phyloP scores from a whole-genome alignment of 2,329 filamentous ascomycete species.

The Samsoniella hepiali region DNA sequence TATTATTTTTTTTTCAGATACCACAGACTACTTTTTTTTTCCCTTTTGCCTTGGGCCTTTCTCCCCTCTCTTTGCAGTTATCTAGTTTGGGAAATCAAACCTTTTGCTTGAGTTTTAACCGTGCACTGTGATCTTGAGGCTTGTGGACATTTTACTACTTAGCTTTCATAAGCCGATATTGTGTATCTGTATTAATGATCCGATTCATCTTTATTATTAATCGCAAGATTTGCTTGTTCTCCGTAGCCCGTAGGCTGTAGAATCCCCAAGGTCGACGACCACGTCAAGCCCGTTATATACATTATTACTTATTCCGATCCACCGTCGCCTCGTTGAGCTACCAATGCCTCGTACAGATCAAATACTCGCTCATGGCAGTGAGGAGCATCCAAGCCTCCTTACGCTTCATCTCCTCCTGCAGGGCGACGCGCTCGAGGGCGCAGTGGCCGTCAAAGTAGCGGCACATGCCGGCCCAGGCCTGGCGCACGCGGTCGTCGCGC shows the following conservation, averaged over 20 bases:
- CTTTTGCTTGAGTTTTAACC: constrained; percentile 22
- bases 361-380: constrained; percentile 62
- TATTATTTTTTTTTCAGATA: constrained; percentile 20
- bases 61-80: constrained; percentile 26
- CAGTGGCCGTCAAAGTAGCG: constrained; percentile 86
- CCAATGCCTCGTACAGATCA: constrained; percentile 69
- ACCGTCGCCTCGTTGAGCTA: constrained; percentile 32
- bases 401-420: constrained; percentile 82
- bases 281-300: neutral
- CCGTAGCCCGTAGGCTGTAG: neutral
- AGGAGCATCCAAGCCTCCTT: constrained; percentile 72
- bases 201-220: neutral
- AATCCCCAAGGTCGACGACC: neutral
- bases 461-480: constrained; percentile 69
- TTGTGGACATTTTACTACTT: too few species aligned
- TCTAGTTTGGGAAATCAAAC: constrained; percentile 20
- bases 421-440: constrained; percentile 79
- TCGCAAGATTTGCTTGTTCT: neutral
- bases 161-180: neutral
- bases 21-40: constrained; percentile 20
- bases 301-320: neutral
- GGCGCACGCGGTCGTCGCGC: constrained; percentile 54
- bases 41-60: constrained; percentile 10
- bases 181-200: neutral
- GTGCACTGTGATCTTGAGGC: neutral